Percentiles rank a stretch among this genome's conserved stretches.
These are phyloP conservation scores for bread wheat (Triticum aestivum) DNA, from an alignment of 176 grass and related monocot species.

Conservation along the genomic window DNA sequence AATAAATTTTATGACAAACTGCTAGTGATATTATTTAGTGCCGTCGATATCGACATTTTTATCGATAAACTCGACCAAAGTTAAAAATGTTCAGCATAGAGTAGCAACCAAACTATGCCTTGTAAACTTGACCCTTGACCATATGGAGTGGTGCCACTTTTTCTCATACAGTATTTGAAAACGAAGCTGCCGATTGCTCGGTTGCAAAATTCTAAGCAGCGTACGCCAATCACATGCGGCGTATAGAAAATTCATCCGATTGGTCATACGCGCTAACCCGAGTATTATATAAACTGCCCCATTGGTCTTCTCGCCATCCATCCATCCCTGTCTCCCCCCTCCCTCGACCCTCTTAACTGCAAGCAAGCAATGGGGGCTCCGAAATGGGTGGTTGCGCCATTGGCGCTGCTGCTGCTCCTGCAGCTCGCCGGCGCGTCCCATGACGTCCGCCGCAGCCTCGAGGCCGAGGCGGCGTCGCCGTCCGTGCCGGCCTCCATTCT, in stretches of 20 bases:
- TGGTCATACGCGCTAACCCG: neutral
- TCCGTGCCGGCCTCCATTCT: constrained; percentile 47
- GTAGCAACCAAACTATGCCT: neutral
- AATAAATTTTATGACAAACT: too few species aligned
- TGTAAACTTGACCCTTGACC: neutral
- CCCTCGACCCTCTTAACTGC: neutral
- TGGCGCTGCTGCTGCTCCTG: constrained; percentile 6
- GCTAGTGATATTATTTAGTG: too few species aligned
- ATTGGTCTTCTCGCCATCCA: constrained; percentile 10
- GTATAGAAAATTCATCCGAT: constrained; percentile 1
- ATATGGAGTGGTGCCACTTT: neutral
- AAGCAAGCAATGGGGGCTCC: neutral
- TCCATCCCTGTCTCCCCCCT: neutral
- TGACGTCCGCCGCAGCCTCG: neutral
- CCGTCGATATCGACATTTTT: too few species aligned
- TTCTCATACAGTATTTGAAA: neutral
- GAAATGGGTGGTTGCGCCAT: neutral
- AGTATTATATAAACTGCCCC: constrained; percentile 14
- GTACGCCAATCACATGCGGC: neutral
- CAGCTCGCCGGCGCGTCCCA: neutral
- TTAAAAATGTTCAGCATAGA: neutral
- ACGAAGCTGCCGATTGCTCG: neutral
- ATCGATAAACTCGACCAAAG: neutral
- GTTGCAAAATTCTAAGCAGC: neutral
- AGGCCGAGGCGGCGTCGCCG: neutral